phyloP scores from a whole-genome alignment of 2,329 filamentous ascomycete species.

The Pyricularia sp. region DNA sequence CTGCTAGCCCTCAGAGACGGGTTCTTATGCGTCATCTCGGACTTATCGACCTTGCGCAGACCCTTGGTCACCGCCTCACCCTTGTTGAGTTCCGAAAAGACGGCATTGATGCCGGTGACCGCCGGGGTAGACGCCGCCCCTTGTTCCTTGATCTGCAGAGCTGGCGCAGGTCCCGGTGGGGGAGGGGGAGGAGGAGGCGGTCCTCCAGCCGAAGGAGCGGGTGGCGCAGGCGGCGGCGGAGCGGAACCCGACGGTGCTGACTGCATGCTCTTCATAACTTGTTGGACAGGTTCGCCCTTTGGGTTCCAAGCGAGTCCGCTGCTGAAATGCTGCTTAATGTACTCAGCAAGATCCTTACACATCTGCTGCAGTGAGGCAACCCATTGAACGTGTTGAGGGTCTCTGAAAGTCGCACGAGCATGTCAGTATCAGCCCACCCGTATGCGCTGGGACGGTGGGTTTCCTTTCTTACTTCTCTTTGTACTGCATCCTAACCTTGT shows the following conservation, averaged over 20 bases:
- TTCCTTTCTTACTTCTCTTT: slow-evolving; percentile 52
- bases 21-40: slow-evolving; percentile 98
- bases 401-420: slow-evolving; percentile 36
- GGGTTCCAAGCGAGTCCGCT: slow-evolving; percentile 82
- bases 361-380: slow-evolving; percentile 87
- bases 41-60: slow-evolving; percentile 87
- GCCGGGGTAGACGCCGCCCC: slow-evolving; percentile 33
- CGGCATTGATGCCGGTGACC: slow-evolving; percentile 64
- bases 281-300: slow-evolving; percentile 61
- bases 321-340: slow-evolving; percentile 74
- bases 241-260: slow-evolving; percentile 28
- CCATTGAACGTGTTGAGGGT: slow-evolving; percentile 75
- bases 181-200: slow-evolving; percentile 61
- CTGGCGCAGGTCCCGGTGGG: slow-evolving; percentile 59
- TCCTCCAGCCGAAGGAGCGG: slow-evolving; percentile 41
- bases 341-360: slow-evolving; percentile 74
- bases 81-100: slow-evolving; percentile 87
- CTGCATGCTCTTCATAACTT: slow-evolving; percentile 53
- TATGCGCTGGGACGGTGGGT: neutral
- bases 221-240: slow-evolving; percentile 37
- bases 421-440: slow-evolving; percentile 7
- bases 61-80: slow-evolving; percentile 81
- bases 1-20: slow-evolving; percentile 70
- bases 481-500: slow-evolving; percentile 83
- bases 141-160: slow-evolving; percentile 47